Conservation (phyloP, 2,329 filamentous ascomycete genomes). For the Fusarium stilboides region DNA sequence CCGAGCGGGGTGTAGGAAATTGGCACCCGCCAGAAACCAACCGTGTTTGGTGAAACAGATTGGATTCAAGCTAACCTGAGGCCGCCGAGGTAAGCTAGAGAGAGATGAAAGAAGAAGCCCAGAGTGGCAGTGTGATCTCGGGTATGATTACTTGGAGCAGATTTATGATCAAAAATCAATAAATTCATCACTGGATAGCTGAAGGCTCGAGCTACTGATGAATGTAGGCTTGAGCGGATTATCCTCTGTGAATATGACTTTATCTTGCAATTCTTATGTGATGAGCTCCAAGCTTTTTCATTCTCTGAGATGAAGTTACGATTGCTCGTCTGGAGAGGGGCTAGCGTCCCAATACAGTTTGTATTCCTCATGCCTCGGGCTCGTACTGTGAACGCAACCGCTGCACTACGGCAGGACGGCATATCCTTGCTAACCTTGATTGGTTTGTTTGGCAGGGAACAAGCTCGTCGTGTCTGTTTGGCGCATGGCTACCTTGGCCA, state of each 20-base stretch:
- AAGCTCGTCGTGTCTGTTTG: conserved; percentile 17
- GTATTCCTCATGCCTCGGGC: not conserved
- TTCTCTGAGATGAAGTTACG: not conserved
- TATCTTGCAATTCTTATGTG: too few species aligned
- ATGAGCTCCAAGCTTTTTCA: not conserved
- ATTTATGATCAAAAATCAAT: too few species aligned
- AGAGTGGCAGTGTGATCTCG: not conserved
- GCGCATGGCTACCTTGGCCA: conserved; percentile 28
- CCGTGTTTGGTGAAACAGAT: conserved; percentile 38
- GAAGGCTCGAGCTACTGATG: too few species aligned
- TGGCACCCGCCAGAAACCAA: conserved; percentile 44
- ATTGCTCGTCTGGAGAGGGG: conserved; percentile 8
- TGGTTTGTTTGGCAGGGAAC: conserved; percentile 32
- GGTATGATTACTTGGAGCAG: too few species aligned
- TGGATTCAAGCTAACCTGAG: conserved; percentile 34
- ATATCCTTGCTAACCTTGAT: conserved; percentile 30
- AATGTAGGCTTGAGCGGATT: too few species aligned
- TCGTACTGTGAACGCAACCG: conserved; percentile 31
- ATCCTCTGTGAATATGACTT: too few species aligned
- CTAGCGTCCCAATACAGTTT: conserved; percentile 10
- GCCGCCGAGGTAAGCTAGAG: conserved; percentile 28
- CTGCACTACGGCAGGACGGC: conserved; percentile 20
- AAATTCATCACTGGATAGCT: not conserved
- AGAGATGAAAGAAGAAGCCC: not conserved
- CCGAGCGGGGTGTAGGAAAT: conserved; percentile 33